A percentile compares a stretch with the other conserved stretches of the same genome.
phyloP scores from a whole-genome alignment of 2,329 filamentous ascomycete species.

The Trichothecium roseum region DNA sequence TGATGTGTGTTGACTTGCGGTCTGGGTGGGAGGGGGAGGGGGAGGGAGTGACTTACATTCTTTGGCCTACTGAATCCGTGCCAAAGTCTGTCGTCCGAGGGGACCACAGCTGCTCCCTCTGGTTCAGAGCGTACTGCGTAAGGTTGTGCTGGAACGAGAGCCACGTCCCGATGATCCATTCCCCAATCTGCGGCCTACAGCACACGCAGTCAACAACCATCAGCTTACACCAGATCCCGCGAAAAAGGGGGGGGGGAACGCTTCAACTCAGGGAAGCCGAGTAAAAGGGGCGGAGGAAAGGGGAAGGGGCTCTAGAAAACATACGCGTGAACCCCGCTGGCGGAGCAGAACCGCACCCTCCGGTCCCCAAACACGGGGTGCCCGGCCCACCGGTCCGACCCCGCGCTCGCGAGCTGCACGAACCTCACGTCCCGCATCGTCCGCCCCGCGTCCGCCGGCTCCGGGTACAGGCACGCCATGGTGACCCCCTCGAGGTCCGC shows the following conservation, averaged over 20 bases:
- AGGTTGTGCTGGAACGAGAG: constrained; percentile 22
- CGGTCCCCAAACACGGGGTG: constrained; percentile 22
- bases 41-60: constrained; percentile 17
- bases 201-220: too few relatives aligned
- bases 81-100: constrained; percentile 8
- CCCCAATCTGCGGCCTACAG: constrained; percentile 24
- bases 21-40: neutral
- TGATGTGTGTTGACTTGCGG: neutral
- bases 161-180: constrained; percentile 28
- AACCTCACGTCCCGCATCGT: constrained; percentile 25
- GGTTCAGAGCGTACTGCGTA: constrained; percentile 15
- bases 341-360: constrained; percentile 26
- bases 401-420: constrained; percentile 33
- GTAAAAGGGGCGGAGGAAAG: neutral
- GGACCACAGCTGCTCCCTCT: constrained; percentile 17
- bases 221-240: neutral
- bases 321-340: constrained; percentile 31
- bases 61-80: constrained; percentile 20
- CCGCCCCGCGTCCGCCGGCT: constrained; percentile 19
- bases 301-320: constrained; percentile 9
- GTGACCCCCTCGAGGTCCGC: constrained; percentile 30
- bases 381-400: constrained; percentile 29
- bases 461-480: constrained; percentile 20
- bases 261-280: too few relatives aligned
- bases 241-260: too few relatives aligned